Conservation (phyloP, 2,329 filamentous ascomycete species). For the Xylariaceae sp. region DNA sequence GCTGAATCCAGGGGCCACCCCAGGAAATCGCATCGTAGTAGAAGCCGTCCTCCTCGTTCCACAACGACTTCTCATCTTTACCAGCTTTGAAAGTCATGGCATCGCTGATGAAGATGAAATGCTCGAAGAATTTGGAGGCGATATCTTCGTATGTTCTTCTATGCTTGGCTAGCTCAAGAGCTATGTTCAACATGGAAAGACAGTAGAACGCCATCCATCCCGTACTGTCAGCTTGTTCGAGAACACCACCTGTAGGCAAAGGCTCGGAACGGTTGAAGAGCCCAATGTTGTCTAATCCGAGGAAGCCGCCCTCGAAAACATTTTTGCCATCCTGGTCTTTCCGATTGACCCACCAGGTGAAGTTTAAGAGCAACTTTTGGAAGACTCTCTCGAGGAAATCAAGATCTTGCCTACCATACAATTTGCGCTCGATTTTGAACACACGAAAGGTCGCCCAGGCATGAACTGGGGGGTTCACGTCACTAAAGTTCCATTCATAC, state of each 20-base stretch:
- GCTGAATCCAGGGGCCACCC: slow-evolving; percentile 91
- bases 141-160: slow-evolving; percentile 95
- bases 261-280: slow-evolving; percentile 97
- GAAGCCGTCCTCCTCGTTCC: slow-evolving; percentile 97
- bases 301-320: slow-evolving; percentile 94
- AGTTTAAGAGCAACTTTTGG: slow-evolving; percentile 94
- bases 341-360: slow-evolving; percentile 99
- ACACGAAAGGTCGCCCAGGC: slow-evolving; percentile 95
- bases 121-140: slow-evolving; percentile 98
- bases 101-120: slow-evolving; percentile 97
- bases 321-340: slow-evolving; percentile 96
- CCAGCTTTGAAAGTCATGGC: slow-evolving; percentile 87
- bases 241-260: slow-evolving; percentile 86
- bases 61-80: slow-evolving; percentile 80
- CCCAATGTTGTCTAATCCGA: slow-evolving; percentile 96
- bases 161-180: slow-evolving; percentile 92
- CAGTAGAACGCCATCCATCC: slow-evolving; percentile 99
- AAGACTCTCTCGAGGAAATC: slow-evolving; percentile 97
- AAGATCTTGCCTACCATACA: slow-evolving; percentile 92
- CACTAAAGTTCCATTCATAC: slow-evolving; percentile 96
- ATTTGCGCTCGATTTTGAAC: slow-evolving; percentile 98
- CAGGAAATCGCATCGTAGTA: slow-evolving; percentile 99
- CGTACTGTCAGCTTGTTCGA: slow-evolving; percentile 96
- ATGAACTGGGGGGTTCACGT: slow-evolving; percentile 95
- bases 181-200: slow-evolving; percentile 95